These are phyloP conservation scores for Vigna unguiculata DNA, from an alignment of 306 rosid species.

Conservation along the genomic window DNA sequence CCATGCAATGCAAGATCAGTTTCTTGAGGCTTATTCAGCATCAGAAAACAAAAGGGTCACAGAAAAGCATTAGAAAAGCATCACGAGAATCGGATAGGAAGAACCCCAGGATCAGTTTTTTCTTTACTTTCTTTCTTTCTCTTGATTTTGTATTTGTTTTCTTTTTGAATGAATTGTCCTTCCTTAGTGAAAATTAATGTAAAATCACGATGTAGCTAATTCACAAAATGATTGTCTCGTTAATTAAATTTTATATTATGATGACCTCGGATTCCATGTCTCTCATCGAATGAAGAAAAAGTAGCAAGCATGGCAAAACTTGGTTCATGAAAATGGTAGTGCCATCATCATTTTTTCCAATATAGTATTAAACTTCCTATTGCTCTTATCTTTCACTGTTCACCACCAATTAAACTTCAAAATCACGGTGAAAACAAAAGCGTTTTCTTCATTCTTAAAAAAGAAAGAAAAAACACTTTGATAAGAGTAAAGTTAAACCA, in stretches of 20 bases:
- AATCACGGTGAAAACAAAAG: background rate
- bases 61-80: slow-evolving; percentile 37
- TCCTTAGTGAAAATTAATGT: slow-evolving; percentile 57
- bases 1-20: slow-evolving; percentile 34
- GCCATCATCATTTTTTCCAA: background rate
- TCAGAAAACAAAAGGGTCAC: slow-evolving; percentile 18
- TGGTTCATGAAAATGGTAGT: slow-evolving; percentile 9
- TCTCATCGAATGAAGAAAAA: slow-evolving; percentile 21
- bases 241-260: slow-evolving; percentile 34
- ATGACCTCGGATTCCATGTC: slow-evolving; percentile 44
- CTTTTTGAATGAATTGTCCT: slow-evolving; percentile 44
- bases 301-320: slow-evolving; percentile 7
- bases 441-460: too few species aligned
- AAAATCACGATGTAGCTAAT: slow-evolving; percentile 71
- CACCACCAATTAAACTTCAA: background rate
- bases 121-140: slow-evolving; percentile 27
- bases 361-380: background rate
- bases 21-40: slow-evolving; percentile 38
- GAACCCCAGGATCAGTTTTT: slow-evolving; percentile 40
- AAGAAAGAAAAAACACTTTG: background rate
- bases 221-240: slow-evolving; percentile 46
- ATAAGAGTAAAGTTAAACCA: background rate
- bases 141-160: slow-evolving; percentile 35
- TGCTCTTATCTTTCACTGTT: slow-evolving; percentile 10
- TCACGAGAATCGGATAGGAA: slow-evolving; percentile 46